Percentiles rank a stretch among this genome's conserved stretches.
Conservation (phyloP, 208 protist genomes). For the Trypanosoma vivax region DNA sequence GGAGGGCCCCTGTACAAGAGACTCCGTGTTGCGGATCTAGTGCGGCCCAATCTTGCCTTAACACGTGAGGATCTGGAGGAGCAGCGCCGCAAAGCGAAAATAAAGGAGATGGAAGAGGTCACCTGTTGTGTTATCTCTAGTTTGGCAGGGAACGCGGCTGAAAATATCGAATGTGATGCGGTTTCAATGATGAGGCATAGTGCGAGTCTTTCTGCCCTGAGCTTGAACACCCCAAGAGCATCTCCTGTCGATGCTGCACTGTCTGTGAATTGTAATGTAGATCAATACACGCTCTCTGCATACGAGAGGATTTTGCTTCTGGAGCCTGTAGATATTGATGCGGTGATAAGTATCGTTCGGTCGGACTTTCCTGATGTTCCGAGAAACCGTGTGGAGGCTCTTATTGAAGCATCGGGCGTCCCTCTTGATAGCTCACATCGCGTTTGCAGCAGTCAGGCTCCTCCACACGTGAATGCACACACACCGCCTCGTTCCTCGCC, state of each 20-base stretch:
- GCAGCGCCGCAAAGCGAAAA: conserved; percentile 31
- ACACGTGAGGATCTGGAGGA: conserved; percentile 32
- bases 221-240: neutral
- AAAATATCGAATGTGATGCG: conserved; percentile 27
- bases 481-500: conserved; percentile 5
- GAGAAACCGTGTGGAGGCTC: conserved; percentile 33
- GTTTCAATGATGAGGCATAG: conserved; percentile 1
- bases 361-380: conserved; percentile 53
- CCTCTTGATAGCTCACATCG: conserved; percentile 24
- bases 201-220: neutral
- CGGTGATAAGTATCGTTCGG: conserved; percentile 28
- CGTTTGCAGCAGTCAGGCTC: conserved; percentile 8
- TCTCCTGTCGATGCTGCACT: neutral
- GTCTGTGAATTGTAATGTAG: neutral
- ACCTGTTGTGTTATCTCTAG: conserved; percentile 56
- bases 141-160: conserved; percentile 41
- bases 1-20: conserved; percentile 46
- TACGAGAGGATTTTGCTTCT: conserved; percentile 61
- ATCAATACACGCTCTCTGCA: conserved; percentile 1
- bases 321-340: conserved; percentile 48
- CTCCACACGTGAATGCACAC: neutral
- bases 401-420: conserved; percentile 52
- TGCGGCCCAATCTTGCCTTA: conserved; percentile 22
- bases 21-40: conserved; percentile 28
- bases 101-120: conserved; percentile 39